These are phyloP conservation scores for Solanum clarkiae DNA, from an alignment of 257 asterid genomes.

Conservation along the genomic window DNA sequence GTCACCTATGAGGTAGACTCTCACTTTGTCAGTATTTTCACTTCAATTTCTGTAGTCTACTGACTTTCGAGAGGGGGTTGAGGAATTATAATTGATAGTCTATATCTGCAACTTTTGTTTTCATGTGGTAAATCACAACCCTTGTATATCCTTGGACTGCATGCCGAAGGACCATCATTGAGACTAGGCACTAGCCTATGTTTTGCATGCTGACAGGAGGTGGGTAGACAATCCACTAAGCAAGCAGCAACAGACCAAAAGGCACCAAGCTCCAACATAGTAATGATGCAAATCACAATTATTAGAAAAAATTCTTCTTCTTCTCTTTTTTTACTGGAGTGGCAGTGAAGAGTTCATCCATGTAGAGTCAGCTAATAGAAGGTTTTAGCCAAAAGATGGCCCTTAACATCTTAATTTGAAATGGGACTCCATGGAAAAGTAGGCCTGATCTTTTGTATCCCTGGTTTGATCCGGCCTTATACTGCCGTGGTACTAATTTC, in stretches of 20 bases:
- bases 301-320: not conserved
- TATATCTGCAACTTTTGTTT: not conserved
- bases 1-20: slow-evolving; percentile 78
- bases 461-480: not conserved
- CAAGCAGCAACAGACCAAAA: not conserved
- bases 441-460: not conserved
- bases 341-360: not conserved
- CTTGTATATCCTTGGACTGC: not conserved
- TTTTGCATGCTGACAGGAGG: not conserved
- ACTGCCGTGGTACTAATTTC: not conserved
- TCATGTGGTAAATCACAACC: not conserved
- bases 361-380: not conserved
- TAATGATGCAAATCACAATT: not conserved
- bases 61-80: not conserved
- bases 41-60: not conserved
- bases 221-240: not conserved
- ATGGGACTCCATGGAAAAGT: not conserved
- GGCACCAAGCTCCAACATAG: not conserved
- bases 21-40: not conserved
- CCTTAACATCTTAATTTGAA: not conserved
- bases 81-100: not conserved
- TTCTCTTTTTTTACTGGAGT: not conserved
- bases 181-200: not conserved
- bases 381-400: not conserved
- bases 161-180: not conserved